Percentiles rank a stretch among this genome's conserved stretches.
phyloP scores from a whole-genome alignment of 768 basidiomycete species.

The Tubosaeta brunneosetosa region DNA sequence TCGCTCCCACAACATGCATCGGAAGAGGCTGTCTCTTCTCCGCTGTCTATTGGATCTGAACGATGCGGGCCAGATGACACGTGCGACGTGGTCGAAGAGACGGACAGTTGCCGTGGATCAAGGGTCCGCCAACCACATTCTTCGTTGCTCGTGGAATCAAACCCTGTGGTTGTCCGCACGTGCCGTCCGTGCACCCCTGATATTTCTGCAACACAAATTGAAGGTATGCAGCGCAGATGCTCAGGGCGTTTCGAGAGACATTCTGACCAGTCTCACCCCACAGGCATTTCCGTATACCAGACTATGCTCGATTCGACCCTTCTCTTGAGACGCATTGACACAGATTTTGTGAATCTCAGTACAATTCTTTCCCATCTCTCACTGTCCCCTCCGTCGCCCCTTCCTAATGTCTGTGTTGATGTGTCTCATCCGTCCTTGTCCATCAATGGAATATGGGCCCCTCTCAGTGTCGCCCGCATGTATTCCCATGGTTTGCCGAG shows the following conservation, averaged over 20 bases:
- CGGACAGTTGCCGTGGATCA: conserved; percentile 3
- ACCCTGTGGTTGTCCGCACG: conserved; percentile 55
- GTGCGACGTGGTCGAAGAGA: conserved; percentile 5
- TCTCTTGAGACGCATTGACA: conserved; percentile 70
- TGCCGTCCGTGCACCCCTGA: conserved; percentile 58
- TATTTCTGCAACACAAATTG: conserved; percentile 63
- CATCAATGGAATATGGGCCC: conserved; percentile 66
- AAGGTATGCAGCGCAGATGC: conserved; percentile 45
- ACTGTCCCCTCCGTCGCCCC: conserved; percentile 29
- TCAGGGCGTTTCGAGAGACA: background rate
- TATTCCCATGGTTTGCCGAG: conserved; percentile 31
- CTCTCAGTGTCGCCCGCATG: conserved; percentile 50
- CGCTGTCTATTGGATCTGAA: background rate
- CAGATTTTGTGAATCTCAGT: conserved; percentile 72
- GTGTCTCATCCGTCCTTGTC: conserved; percentile 49
- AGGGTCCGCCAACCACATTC: background rate
- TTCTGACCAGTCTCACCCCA: conserved; percentile 7
- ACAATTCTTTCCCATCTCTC: conserved; percentile 39
- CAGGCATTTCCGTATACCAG: conserved; percentile 74
- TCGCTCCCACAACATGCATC: conserved; percentile 5
- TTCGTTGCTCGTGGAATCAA: conserved; percentile 8
- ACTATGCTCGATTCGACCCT: conserved; percentile 52
- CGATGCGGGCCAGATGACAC: conserved; percentile 3
- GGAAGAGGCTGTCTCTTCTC: background rate
- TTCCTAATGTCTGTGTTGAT: conserved; percentile 43